These are phyloP conservation scores for Dimargaris xerosporica DNA, from an alignment of 192 early-diverging fungal species.

Conservation along the genomic window DNA sequence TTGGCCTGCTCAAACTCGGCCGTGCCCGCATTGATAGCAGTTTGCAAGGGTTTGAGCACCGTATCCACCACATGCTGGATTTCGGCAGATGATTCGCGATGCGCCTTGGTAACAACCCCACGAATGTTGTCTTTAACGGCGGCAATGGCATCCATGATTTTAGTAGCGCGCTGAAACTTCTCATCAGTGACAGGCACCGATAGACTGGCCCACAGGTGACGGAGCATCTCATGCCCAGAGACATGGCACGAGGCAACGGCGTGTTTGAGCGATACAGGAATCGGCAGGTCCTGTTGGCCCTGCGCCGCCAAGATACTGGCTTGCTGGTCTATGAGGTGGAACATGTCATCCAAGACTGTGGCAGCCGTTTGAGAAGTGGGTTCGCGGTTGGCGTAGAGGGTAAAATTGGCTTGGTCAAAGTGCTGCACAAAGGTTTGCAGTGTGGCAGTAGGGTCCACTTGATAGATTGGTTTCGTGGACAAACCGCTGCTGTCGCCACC, in stretches of 20 bases:
- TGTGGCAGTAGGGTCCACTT: conserved; percentile 22
- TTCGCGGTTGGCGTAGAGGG: conserved; percentile 15
- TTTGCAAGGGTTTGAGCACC: background rate
- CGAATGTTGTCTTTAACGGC: conserved; percentile 18
- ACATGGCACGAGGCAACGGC: conserved; percentile 18
- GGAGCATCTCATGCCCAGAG: conserved; percentile 30
- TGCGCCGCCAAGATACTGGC: background rate
- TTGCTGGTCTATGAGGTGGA: background rate
- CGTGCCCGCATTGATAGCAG: background rate
- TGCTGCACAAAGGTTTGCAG: conserved; percentile 17
- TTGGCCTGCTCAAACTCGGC: background rate
- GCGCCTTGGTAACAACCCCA: background rate
- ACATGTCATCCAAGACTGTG: conserved; percentile 17
- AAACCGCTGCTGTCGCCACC: background rate
- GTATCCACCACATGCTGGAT: background rate
- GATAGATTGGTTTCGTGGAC: conserved; percentile 13
- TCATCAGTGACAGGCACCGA: conserved; percentile 20
- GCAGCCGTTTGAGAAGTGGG: conserved; percentile 19
- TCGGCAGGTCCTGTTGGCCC: background rate
- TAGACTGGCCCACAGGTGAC: conserved; percentile 28
- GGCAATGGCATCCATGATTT: conserved; percentile 23
- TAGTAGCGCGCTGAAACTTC: conserved; percentile 20
- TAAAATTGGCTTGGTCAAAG: conserved; percentile 18
- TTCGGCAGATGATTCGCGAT: background rate
- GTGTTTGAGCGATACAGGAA: background rate